These are phyloP conservation scores for Colletotrichum simmondsii DNA, from an alignment of 2,329 filamentous ascomycete species.

Conservation along the genomic window DNA sequence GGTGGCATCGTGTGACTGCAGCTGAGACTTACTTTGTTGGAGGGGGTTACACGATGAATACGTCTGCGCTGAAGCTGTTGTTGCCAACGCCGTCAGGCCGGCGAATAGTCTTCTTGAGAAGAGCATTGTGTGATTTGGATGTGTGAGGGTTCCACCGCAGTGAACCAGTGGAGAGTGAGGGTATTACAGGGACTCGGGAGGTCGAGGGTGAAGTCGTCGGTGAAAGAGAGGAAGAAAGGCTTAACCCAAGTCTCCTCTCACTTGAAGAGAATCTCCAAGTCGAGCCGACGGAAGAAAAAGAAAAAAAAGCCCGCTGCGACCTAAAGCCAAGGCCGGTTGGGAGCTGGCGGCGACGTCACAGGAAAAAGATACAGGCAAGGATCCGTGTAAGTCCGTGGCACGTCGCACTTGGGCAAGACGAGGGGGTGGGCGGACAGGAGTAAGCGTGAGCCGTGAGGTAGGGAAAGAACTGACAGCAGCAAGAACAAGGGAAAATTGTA, in stretches of 20 bases:
- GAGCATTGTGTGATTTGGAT: constrained; percentile 20
- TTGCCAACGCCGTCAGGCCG: constrained; percentile 39
- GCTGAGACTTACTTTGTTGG: constrained; percentile 41
- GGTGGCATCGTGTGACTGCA: neutral
- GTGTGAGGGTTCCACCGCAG: neutral
- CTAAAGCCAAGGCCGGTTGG: constrained; percentile 4
- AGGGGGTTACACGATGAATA: constrained; percentile 54
- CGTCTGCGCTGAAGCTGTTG: constrained; percentile 48
- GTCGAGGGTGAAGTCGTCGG: neutral
- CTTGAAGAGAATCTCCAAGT: constrained; percentile 13
- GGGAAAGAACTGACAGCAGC: neutral
- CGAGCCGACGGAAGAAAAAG: neutral
- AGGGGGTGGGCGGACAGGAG: neutral
- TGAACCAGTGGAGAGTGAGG: neutral
- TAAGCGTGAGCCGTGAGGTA: neutral
- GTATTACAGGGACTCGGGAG: neutral
- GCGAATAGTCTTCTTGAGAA: constrained; percentile 31
- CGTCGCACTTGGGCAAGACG: constrained; percentile 16
- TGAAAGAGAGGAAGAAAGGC: neutral
- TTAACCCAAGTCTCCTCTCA: neutral
- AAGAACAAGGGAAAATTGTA: neutral
- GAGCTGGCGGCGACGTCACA: constrained; percentile 30
- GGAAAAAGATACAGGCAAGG: constrained; percentile 10
- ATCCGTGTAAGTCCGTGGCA: constrained; percentile 31
- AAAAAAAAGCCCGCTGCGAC: neutral